Evolutionary conservation across 495 filamentous ascomycete species (phyloP), one percentile per base, ranked within the genome.

Genomic region (Talaromyces proteolyticus): DNA sequence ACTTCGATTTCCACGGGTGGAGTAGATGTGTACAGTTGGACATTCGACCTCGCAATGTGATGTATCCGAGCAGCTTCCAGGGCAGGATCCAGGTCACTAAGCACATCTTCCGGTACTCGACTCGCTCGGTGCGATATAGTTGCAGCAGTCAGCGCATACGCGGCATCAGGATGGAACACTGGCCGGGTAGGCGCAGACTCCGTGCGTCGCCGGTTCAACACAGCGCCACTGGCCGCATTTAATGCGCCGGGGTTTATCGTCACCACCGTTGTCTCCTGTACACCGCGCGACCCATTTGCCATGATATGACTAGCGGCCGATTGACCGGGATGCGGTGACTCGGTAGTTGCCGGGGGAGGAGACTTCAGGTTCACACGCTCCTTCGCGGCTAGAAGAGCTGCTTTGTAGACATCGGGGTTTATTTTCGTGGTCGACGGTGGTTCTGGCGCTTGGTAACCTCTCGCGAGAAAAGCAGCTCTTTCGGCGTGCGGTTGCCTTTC

Each of bases 191-290:
- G 87, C 8, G 75, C 74, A 4, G 88, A 91, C 11, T 79, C 80
- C 6, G 89, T 77, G 61, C 90, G 69, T 57, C 70, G 76, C 41
- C 89, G 60, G 48, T 72, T 79, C 20, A 79, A 72, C 68, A 88
- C 81, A 6, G 90, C 88, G 19, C 82, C 87, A 16, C 82, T 84
- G 6, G 89, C 88, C 22, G 89, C 90, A 42, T 73, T 60, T 47
- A 87, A 66, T 19, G 90, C 88, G 40, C 76, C 79, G 47, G 75
- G 77, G n/a, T 43, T n/a, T 20, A 37, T 17, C 4, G 24, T 24
- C 14, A 41, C 25, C 18, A 22, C 20, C 1, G 10, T n/a, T 21
- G 11, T 44, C 14, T 52, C 49, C 24, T 36, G 42, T 7, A 16
- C 14, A 6, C 18, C 5, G 12, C 22, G 19, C 1, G 66, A 69